Evolutionary conservation across 1,139 yeast genomes (phyloP).

Genomic region (Candida sojae): DNA sequence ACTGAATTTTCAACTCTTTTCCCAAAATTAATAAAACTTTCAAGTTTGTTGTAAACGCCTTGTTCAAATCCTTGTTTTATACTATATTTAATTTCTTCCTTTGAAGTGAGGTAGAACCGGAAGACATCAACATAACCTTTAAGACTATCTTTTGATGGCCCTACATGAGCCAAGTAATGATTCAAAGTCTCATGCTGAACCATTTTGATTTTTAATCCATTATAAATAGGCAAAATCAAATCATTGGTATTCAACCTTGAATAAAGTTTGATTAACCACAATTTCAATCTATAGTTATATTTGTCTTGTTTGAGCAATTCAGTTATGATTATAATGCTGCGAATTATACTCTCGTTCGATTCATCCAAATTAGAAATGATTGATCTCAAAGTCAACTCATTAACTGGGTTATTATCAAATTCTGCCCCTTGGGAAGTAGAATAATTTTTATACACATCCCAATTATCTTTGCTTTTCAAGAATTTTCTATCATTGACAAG

Average conservation of each 20-base stretch:
- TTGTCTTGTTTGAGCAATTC: constrained; percentile 50
- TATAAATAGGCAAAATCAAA: constrained; percentile 52
- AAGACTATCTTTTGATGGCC: constrained; percentile 33
- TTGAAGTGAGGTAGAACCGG: constrained; percentile 53
- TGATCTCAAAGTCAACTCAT: constrained; percentile 61
- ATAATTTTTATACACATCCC: constrained; percentile 32
- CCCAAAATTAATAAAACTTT: constrained; percentile 59
- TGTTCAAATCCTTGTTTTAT: constrained; percentile 53
- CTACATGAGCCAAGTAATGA: constrained; percentile 54
- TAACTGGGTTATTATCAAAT: constrained; percentile 41
- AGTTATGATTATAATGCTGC: constrained; percentile 50
- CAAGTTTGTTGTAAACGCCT: constrained; percentile 60
- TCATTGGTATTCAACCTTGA: constrained; percentile 57
- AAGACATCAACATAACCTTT: constrained; percentile 30
- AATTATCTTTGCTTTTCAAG: constrained; percentile 22
- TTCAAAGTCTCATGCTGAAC: constrained; percentile 78
- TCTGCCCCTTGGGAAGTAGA: constrained; percentile 14
- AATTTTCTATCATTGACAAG: constrained; percentile 56
- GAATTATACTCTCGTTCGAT: constrained; percentile 17
- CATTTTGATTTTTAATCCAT: constrained; percentile 65
- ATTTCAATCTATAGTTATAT: constrained; percentile 64
- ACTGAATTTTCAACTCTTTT: constrained; percentile 40
- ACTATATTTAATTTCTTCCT: constrained; percentile 50
- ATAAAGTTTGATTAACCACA: constrained; percentile 74
- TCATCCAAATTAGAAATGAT: constrained; percentile 25